phyloP scores from a whole-genome alignment of 2,329 filamentous ascomycete genomes.

The Exophiala sideris region DNA sequence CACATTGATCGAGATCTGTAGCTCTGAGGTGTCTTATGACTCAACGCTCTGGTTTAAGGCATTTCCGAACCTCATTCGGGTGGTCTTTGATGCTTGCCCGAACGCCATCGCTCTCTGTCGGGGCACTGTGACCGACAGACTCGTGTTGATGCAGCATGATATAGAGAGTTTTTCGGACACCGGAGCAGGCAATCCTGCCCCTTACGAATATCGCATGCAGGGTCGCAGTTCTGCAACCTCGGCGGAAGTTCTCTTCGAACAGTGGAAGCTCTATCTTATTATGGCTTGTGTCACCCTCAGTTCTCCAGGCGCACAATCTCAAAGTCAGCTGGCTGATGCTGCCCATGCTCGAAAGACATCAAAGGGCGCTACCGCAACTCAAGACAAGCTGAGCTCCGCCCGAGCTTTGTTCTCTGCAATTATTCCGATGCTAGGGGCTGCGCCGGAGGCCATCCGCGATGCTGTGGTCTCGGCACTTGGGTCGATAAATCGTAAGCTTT shows the following conservation, averaged over 20 bases:
- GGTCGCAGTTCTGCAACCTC: conserved; percentile 63
- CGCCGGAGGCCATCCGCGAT: conserved; percentile 76
- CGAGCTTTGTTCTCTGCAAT: conserved; percentile 86
- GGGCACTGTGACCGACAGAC: conserved; percentile 86
- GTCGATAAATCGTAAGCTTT: conserved; percentile 92
- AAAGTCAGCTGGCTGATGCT: conserved; percentile 57
- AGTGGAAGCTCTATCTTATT: conserved; percentile 96
- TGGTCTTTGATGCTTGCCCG: conserved; percentile 85
- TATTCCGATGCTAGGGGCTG: conserved; percentile 78
- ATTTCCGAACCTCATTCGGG: conserved; percentile 89
- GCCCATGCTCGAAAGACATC: conserved; percentile 83
- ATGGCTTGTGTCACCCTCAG: conserved; percentile 95
- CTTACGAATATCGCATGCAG: conserved; percentile 39
- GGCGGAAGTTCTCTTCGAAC: conserved; percentile 85
- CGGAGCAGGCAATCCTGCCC: conserved; percentile 41
- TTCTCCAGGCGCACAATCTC: conserved; percentile 66
- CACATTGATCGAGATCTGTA: conserved; percentile 87
- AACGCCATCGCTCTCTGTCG: conserved; percentile 87
- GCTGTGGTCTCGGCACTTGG: conserved; percentile 89
- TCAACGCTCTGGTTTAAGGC: conserved; percentile 96
- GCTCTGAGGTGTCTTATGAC: conserved; percentile 92
- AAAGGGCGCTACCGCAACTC: conserved; percentile 47
- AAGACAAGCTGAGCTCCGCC: conserved; percentile 82
- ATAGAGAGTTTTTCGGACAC: conserved; percentile 77
- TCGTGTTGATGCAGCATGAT: conserved; percentile 86